A percentile compares a stretch with the other conserved stretches of the same genome.
These are phyloP conservation scores for Colletotrichum higginsianum DNA, from an alignment of 2,329 filamentous ascomycete genomes.

Conservation along the genomic window DNA sequence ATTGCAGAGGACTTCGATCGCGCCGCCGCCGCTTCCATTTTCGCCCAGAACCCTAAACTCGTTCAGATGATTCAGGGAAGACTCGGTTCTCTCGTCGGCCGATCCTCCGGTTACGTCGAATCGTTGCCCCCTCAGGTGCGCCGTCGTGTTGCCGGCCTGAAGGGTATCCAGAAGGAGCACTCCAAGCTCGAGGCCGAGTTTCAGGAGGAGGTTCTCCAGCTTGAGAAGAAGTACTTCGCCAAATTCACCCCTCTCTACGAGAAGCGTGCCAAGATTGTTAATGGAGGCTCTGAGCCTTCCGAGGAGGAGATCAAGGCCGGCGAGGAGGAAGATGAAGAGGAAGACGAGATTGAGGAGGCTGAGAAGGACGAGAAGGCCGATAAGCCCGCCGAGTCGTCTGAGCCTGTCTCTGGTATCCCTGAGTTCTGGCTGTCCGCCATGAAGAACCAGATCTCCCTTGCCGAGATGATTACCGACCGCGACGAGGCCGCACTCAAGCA, in stretches of 20 bases:
- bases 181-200: slow-evolving; percentile 98
- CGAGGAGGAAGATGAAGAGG: slow-evolving; percentile 83
- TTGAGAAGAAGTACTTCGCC: slow-evolving; percentile 99
- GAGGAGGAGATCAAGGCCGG: slow-evolving; percentile 90
- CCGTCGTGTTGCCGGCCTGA: slow-evolving; percentile 93
- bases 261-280: slow-evolving; percentile 94
- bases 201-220: slow-evolving; percentile 96
- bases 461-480: slow-evolving; percentile 98
- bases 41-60: slow-evolving; percentile 94
- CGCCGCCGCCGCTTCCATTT: slow-evolving; percentile 88
- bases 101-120: slow-evolving; percentile 98
- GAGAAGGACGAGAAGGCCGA: slow-evolving; percentile 71
- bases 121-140: slow-evolving; percentile 91
- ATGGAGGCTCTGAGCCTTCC: slow-evolving; percentile 87
- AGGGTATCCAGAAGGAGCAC: slow-evolving; percentile 99
- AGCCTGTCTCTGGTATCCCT: slow-evolving; percentile 83
- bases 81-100: slow-evolving; percentile 91
- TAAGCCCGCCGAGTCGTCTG: slow-evolving; percentile 65
- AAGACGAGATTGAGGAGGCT: slow-evolving; percentile 71
- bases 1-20: slow-evolving; percentile 89
- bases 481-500: slow-evolving; percentile 95
- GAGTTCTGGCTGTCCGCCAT: slow-evolving; percentile 99
- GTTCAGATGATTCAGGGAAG: slow-evolving; percentile 98
- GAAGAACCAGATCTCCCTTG: slow-evolving; percentile 98
- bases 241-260: slow-evolving; percentile 98